phyloP scores from a whole-genome alignment of 306 rosid species.

The Hippophae gyantsensis region DNA sequence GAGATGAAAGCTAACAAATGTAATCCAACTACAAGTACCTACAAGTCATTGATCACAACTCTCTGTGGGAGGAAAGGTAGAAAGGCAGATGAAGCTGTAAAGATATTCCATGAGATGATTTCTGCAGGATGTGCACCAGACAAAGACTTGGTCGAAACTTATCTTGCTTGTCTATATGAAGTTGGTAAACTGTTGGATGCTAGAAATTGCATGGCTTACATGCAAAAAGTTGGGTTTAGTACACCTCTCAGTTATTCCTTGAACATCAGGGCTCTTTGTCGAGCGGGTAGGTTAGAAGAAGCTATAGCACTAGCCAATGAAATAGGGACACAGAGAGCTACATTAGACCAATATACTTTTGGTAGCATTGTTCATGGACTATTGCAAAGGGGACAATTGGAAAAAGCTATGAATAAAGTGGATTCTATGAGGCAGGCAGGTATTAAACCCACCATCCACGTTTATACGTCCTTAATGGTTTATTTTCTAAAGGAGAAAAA shows the following conservation, averaged over 20 bases:
- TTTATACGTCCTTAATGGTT: slow-evolving; percentile 67
- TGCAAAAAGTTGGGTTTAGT: slow-evolving; percentile 41
- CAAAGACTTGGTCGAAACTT: slow-evolving; percentile 63
- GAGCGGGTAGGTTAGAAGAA: slow-evolving; percentile 61
- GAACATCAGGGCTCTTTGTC: slow-evolving; percentile 64
- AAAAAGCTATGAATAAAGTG: slow-evolving; percentile 62
- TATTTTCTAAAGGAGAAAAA: slow-evolving; percentile 57
- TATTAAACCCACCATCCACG: slow-evolving; percentile 52
- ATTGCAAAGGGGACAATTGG: slow-evolving; percentile 39
- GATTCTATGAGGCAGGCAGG: slow-evolving; percentile 59
- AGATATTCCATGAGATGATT: slow-evolving; percentile 52
- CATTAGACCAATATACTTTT: slow-evolving; percentile 43
- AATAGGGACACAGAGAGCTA: slow-evolving; percentile 30
- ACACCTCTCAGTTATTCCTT: slow-evolving; percentile 47
- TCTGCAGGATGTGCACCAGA: slow-evolving; percentile 46
- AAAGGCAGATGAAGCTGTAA: slow-evolving; percentile 62
- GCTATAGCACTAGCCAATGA: slow-evolving; percentile 47
- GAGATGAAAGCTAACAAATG: slow-evolving; percentile 63
- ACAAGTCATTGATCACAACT: slow-evolving; percentile 65
- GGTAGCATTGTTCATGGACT: slow-evolving; percentile 85
- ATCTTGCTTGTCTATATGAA: slow-evolving; percentile 68
- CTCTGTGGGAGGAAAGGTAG: slow-evolving; percentile 73
- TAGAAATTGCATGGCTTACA: slow-evolving; percentile 50
- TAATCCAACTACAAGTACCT: slow-evolving; percentile 51
- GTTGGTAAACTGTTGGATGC: slow-evolving; percentile 49